Evolutionary conservation across 2,329 filamentous ascomycete species (phyloP).

Genomic region (Sporothrix schenckii): DNA sequence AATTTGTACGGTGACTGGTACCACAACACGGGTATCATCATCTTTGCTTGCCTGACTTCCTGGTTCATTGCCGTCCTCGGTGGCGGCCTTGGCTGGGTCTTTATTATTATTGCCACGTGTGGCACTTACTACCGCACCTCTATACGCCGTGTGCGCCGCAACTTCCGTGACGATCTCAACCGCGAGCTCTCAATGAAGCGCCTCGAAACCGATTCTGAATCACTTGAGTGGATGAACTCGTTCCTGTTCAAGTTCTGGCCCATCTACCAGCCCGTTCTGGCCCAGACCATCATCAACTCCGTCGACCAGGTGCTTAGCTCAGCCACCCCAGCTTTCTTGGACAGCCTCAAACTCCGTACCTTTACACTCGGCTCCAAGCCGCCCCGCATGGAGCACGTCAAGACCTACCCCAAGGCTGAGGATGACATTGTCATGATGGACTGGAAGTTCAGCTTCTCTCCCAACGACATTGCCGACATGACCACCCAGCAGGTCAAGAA

Average conservation of each 20-base stretch:
- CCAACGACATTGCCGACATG: conserved; percentile 90
- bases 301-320: conserved; percentile 96
- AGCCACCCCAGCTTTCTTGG: conserved; percentile 86
- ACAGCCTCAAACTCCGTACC: conserved; percentile 89
- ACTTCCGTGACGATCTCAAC: conserved; percentile 91
- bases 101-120: conserved; percentile 89
- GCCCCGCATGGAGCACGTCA: conserved; percentile 94
- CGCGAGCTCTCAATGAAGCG: conserved; percentile 80
- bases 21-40: conserved; percentile 91
- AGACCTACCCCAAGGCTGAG: conserved; percentile 93
- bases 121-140: conserved; percentile 97
- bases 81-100: conserved; percentile 89
- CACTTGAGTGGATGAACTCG: conserved; percentile 98
- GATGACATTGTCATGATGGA: conserved; percentile 98
- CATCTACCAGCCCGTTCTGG: conserved; percentile 93
- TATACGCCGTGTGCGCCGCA: conserved; percentile 86
- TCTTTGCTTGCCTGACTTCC: conserved; percentile 86
- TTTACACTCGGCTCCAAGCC: conserved; percentile 95
- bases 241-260: conserved; percentile 99
- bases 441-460: conserved; percentile 99
- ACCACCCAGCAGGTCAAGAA: conserved; percentile 87
- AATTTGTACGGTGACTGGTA: conserved; percentile 98
- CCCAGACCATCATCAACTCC: conserved; percentile 86
- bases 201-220: conserved; percentile 88
- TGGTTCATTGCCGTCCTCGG: conserved; percentile 90